Evolutionary conservation across 805 yeast genomes (phyloP), one percentile per base, ranked within the genome.

Genomic region (Monosporozyma aerobia): DNA sequence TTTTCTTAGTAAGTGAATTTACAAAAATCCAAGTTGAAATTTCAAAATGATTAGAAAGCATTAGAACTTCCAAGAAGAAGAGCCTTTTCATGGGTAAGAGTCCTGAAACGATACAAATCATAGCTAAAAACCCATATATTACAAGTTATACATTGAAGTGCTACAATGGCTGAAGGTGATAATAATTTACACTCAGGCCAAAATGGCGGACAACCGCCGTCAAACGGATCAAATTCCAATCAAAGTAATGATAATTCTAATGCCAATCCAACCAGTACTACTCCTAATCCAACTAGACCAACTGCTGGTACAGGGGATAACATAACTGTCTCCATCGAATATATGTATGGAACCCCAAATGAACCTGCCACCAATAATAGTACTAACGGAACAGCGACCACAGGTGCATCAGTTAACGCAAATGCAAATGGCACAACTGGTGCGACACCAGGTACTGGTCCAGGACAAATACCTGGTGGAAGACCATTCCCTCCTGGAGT

Each of bases 401-500:
- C 50, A 19, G 16, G 23, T 16, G 19, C 29, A 9, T 19, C 45
- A 10, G 14, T 27, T 11, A 19, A 8, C 29, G 32, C 11, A 30
- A 32, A 13, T 47, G 13, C 27, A 29, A 16, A n/a, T 5, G 19
- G 25, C 32, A 19, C 48, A 16, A 22, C 25, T 23, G 23, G 32
- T 22, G 44, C 30, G 14, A 30, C 5, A 7, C 33, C 19, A 11
- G 25, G 39, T n/a, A 27, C 37, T 27, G 39, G 39, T 13, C 16
- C 8, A 35, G 39, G 19, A 3, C 53, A 8, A 23, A 5, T 27
- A 32, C 13, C 47, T 33, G 48, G 32, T 19, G 33, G 40, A 23
- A 16, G 39, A 40, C 40, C 44, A 23, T 22, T 44, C 14, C 53
- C 56, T 9, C 48, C 46, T 47, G 88, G 88, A 0, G 77, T 85